Evolutionary conservation across 2,329 filamentous ascomycete genomes (phyloP), one percentile per base, ranked within the genome.

Genomic region (Beauveria caledonica): DNA sequence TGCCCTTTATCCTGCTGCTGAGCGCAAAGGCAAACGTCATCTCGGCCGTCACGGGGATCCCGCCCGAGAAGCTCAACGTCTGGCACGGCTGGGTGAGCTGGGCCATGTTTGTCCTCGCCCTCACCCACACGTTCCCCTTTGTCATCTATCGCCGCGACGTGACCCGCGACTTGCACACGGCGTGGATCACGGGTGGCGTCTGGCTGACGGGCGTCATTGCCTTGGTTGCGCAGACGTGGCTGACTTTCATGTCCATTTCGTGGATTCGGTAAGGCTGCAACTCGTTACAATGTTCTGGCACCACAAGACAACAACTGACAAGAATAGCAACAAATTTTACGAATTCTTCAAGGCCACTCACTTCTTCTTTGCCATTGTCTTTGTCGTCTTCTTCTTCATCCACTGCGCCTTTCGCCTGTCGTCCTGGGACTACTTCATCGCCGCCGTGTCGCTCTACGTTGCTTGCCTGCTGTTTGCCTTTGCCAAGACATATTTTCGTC

Each of bases 341-440:
- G 83, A 86, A 63, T 81, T 83, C 66, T 86, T 86, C 78, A 86
- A 86, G 64, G 74, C 74, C 3, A 78, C 79, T 0, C 83, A 86
- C 65, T 77, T 80, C 62, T 60, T 81, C 21, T 76, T 77, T 3
- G 82, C 78, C 0, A 63, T 81, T 3, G 64, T 83, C 1, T 86
- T 86, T 64, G 71, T 85, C 19, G 54, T 85, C 9, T 82, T 84
- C 66, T 80, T 86, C 69, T 86, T 86, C 70, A 74, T 84, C 56
- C 83, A 86, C 69, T 85, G 83, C 67, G 77, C 81, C 67, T 80
- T 77, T 68, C 75, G 72, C 0, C 72, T 86, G 13, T 76, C 78
- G 1, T 83, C 81, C 2, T 84, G 80, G 80, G 79, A 86, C 70
- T 86, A 86, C 67, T 85, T 86, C 66, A 79, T 86, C 63, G 83